Conservation (phyloP, 2,329 filamentous ascomycete genomes). For the Exophiala sp. region DNA sequence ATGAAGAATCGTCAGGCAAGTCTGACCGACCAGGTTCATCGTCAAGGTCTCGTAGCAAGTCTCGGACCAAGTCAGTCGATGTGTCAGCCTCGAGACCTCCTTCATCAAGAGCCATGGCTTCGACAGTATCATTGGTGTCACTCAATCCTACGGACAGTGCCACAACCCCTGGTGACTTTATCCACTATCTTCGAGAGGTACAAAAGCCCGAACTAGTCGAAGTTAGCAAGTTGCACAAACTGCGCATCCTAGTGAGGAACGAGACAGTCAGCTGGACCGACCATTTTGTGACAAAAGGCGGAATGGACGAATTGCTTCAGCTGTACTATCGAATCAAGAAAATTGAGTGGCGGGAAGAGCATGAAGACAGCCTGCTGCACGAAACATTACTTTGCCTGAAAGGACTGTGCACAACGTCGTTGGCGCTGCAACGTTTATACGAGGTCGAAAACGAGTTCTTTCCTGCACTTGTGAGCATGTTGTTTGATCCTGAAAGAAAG, state of each 20-base stretch:
- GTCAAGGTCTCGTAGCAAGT: conserved; percentile 31
- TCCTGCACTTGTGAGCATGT: conserved; percentile 75
- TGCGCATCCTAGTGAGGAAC: conserved; percentile 80
- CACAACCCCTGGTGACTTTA: conserved; percentile 74
- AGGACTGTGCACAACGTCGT: conserved; percentile 83
- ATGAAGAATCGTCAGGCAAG: conserved; percentile 66
- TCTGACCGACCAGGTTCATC: conserved; percentile 59
- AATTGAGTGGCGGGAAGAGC: conserved; percentile 95
- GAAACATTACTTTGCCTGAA: conserved; percentile 91
- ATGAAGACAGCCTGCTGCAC: conserved; percentile 87
- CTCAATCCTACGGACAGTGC: conserved; percentile 61
- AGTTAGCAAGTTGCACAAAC: conserved; percentile 90
- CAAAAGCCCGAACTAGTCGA: conserved; percentile 78
- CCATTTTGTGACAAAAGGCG: conserved; percentile 78
- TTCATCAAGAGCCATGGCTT: conserved; percentile 52
- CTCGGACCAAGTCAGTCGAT: conserved; percentile 65
- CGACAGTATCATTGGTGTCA: conserved; percentile 50
- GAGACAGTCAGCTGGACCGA: conserved; percentile 96
- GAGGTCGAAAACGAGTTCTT: conserved; percentile 76
- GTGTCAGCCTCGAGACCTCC: conserved; percentile 52
- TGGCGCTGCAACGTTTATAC: conserved; percentile 74
- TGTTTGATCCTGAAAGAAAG: conserved; percentile 97
- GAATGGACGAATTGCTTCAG: conserved; percentile 85
- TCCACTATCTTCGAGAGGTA: conserved; percentile 73
- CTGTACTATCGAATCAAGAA: conserved; percentile 87